Conservation (phyloP, 768 basidiomycete genomes). For the Lyophyllum shimeji region DNA sequence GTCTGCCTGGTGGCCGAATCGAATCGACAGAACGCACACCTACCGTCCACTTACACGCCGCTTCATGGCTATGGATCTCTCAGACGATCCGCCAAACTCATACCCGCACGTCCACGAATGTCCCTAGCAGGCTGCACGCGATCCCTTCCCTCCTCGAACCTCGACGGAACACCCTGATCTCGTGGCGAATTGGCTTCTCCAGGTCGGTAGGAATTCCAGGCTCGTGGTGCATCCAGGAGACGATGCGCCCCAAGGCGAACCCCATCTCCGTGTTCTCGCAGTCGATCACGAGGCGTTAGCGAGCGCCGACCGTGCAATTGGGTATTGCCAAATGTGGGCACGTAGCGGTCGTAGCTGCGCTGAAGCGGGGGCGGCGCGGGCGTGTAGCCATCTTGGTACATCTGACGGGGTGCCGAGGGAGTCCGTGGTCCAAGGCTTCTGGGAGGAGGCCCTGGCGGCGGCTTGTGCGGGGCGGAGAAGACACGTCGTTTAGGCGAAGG, state of each 20-base stretch:
- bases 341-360: too few relatives aligned
- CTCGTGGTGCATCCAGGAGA: background rate
- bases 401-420: background rate
- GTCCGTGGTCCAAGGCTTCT: background rate
- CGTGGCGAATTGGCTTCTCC: background rate
- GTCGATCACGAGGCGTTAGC: background rate
- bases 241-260: background rate
- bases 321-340: too few relatives aligned
- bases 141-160: background rate
- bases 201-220: background rate
- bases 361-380: too few relatives aligned
- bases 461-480: background rate
- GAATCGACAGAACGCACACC: background rate
- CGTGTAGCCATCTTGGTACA: background rate
- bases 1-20: too few relatives aligned
- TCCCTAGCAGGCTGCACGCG: background rate
- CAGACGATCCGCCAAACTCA: conserved; percentile 5
- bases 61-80: conserved; percentile 1
- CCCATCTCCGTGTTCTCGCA: background rate
- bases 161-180: background rate
- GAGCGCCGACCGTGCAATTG: background rate
- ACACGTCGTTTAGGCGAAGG: background rate
- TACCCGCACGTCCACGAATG: background rate
- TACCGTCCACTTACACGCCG: background rate
- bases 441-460: background rate